phyloP scores from a whole-genome alignment of 2,329 filamentous ascomycete genomes.

The Berkeleyomyces rouxiae region DNA sequence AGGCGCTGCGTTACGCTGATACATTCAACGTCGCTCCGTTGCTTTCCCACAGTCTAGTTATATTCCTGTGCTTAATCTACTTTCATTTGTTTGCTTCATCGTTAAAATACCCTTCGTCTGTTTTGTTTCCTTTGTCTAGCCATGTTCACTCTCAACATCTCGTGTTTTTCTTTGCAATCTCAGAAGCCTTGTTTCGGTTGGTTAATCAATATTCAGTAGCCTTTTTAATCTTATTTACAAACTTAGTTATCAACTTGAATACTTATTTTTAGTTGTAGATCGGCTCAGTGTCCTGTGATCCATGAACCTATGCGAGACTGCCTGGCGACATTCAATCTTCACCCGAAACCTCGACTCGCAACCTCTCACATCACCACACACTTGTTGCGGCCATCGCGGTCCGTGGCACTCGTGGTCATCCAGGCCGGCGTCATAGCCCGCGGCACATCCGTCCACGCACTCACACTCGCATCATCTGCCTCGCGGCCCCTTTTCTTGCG shows the following conservation, averaged over 20 bases:
- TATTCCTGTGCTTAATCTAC: neutral
- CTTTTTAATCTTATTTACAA: neutral
- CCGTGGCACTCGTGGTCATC: neutral
- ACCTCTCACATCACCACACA: slow-evolving; percentile 35
- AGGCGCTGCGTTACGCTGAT: slow-evolving; percentile 13
- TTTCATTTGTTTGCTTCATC: neutral
- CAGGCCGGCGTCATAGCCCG: slow-evolving; percentile 17
- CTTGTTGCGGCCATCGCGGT: slow-evolving; percentile 26
- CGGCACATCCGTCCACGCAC: slow-evolving; percentile 38
- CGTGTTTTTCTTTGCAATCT: neutral
- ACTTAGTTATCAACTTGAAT: neutral
- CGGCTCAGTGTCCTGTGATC: neutral
- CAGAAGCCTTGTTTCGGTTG: neutral
- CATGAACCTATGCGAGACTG: too few species aligned
- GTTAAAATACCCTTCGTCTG: neutral
- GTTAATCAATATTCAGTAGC: neutral
- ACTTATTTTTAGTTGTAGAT: neutral
- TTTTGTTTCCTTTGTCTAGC: neutral
- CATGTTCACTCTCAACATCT: neutral
- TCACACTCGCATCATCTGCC: slow-evolving; percentile 27
- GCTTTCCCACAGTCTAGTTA: slow-evolving; percentile 7
- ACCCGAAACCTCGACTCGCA: neutral
- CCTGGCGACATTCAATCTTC: too few species aligned
- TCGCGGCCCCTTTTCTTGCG: slow-evolving; percentile 21
- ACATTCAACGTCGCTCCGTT: slow-evolving; percentile 14